Base-by-base conservation (phyloP, 2,329 filamentous ascomycete species). In the Calonectria multiphialidica region DNA sequence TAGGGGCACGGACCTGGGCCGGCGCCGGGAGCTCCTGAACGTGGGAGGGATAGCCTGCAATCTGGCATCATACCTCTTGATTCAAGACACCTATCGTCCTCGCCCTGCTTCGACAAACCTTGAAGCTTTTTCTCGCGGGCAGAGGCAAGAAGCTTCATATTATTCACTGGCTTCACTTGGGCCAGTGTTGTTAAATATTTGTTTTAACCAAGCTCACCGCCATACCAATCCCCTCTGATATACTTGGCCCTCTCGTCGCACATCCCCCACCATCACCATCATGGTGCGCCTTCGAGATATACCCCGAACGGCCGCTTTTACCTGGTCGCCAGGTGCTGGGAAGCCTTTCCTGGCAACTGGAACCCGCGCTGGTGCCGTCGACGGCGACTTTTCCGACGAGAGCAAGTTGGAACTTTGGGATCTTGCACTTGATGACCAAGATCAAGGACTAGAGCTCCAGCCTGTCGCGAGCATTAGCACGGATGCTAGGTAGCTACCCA, bases 221-320 rank as follows among this genome's bases (percentile, higher is more conserved):
- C 64, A 68, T 72, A 71, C 71, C 47, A n/a, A 73, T 74, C 72
- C 74, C 72, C 64, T 76, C 71, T 68, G 70, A 73, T 67, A 73
- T 67, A 77, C 63, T 74, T 76, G 73, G 77, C 71, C 71, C 66
- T 65, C 74, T 73, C 74, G 74, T 79, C 74, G 76, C 71, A 77
- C 79, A 72, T 75, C 70, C 72, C 80, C 82, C 80, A 72, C 78
- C 78, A 78, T 79, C 80, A 78, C 79, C 82, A 86, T 78, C 84
- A 99, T 99, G 97, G 96, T 98, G 86, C 94, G 95, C 87, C 90
- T 98, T 85, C 92, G 96, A 89, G 96, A 98, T 88, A 97, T 99
- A 82, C 94, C 95, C 84, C 92, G 97, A 86, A 99, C 97, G 81
- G 97, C 96, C 84, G 94, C 96, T 81, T 99, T 99, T 85, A 95